Conservation (phyloP, 2,329 filamentous ascomycete species). For the Botryotinia convoluta region DNA sequence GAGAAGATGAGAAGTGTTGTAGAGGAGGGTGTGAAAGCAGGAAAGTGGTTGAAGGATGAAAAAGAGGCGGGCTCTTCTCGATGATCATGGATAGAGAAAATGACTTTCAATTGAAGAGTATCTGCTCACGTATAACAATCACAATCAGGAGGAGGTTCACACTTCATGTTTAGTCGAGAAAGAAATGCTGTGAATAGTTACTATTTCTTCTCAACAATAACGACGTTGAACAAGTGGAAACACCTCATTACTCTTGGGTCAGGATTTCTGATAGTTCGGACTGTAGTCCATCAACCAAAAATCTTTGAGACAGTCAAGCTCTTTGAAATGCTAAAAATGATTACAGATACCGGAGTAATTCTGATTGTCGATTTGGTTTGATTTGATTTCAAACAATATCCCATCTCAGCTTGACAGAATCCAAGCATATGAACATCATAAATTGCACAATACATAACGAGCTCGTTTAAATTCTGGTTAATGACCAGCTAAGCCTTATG, state of each 20-base stretch:
- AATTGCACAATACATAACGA: neutral
- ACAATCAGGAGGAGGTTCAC: neutral
- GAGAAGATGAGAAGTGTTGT: neutral
- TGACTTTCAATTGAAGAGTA: no score
- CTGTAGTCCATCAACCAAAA: neutral
- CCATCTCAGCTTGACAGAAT: no score
- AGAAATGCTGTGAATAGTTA: neutral
- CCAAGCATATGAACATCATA: neutral
- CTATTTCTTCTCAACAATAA: no score
- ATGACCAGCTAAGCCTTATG: neutral
- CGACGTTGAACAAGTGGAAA: no score
- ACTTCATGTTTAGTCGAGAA: neutral
- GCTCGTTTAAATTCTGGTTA: accelerated
- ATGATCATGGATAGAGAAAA: neutral
- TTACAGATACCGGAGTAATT: neutral
- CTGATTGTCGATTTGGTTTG: neutral
- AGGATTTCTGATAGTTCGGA: neutral
- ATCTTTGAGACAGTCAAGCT: neutral
- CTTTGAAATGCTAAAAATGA: neutral
- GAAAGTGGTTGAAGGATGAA: slow-evolving; percentile 1
- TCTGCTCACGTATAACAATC: neutral
- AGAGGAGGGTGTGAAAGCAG: neutral
- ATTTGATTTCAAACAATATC: neutral
- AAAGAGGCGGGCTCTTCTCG: neutral
- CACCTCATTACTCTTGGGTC: neutral